Conservation (phyloP, 1,284 basidiomycete species). For the Phaffia rhodozyma region DNA sequence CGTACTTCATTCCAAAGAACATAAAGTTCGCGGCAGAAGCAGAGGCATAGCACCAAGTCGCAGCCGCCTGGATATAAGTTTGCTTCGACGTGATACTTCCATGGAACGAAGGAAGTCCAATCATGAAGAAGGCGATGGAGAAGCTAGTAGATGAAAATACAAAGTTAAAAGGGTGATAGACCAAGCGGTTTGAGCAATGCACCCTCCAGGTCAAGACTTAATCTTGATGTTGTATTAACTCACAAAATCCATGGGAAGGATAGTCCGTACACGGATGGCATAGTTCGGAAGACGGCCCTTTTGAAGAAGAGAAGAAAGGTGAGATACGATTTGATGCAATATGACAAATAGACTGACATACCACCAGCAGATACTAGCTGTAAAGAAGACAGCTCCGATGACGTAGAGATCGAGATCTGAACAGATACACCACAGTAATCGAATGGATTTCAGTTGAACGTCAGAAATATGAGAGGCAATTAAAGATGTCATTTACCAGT, state of each 20-base stretch:
- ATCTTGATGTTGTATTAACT: neutral
- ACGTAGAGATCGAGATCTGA: constrained; percentile 69
- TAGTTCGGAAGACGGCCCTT: constrained; percentile 61
- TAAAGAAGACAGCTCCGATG: constrained; percentile 70
- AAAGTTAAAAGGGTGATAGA: neutral
- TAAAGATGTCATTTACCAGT: constrained; percentile 27
- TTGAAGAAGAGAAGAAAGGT: neutral
- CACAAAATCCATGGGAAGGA: constrained; percentile 69
- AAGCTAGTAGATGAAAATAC: constrained; percentile 37
- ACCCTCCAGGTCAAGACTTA: neutral
- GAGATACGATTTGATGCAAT: neutral
- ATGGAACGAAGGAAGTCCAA: constrained; percentile 68
- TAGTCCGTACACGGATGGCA: constrained; percentile 73
- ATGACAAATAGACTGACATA: neutral
- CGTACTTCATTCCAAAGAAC: constrained; percentile 61
- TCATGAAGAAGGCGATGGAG: constrained; percentile 74
- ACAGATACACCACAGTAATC: no score
- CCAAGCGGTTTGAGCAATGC: neutral
- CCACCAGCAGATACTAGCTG: constrained; percentile 74
- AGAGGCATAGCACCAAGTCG: constrained; percentile 75
- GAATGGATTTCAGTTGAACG: no score
- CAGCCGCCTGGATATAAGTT: constrained; percentile 54
- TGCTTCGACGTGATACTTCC: constrained; percentile 49
- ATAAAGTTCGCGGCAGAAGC: constrained; percentile 85
- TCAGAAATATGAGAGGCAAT: no score